A percentile compares a stretch with the other conserved stretches of the same genome.
Evolutionary conservation across 2,329 filamentous ascomycete genomes (phyloP).

Genomic region (Clarireedia homoeocarpa): DNA sequence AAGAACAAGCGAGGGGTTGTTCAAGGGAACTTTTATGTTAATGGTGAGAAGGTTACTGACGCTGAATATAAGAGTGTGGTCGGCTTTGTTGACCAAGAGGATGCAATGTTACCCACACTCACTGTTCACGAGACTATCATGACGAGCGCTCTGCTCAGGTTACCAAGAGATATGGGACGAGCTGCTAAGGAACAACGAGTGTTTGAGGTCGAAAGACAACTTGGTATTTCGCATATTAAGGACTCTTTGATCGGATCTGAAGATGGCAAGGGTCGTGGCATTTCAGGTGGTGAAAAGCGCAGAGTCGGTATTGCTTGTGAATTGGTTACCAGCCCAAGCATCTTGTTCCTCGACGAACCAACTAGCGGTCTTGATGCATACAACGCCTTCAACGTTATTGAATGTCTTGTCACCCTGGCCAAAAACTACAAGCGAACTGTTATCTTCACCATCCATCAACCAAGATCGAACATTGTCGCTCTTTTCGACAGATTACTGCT

Average conservation of each 20-base stretch:
- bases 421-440: slow-evolving; percentile 97
- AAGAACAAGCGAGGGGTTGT: slow-evolving; percentile 89
- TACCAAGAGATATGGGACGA: slow-evolving; percentile 87
- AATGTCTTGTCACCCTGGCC: slow-evolving; percentile 88
- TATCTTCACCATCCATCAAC: slow-evolving; percentile 97
- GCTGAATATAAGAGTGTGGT: slow-evolving; percentile 84
- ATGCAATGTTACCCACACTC: slow-evolving; percentile 90
- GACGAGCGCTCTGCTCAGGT: slow-evolving; percentile 81
- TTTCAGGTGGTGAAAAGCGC: slow-evolving; percentile 94
- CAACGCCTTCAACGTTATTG: slow-evolving; percentile 97
- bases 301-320: slow-evolving; percentile 96
- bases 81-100: slow-evolving; percentile 96
- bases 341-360: slow-evolving; percentile 93
- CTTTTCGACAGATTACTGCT: slow-evolving; percentile 92
- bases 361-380: slow-evolving; percentile 93
- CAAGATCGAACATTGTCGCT: slow-evolving; percentile 94
- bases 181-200: slow-evolving; percentile 86
- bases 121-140: slow-evolving; percentile 98
- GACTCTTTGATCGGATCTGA: slow-evolving; percentile 95
- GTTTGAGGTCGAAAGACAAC: slow-evolving; percentile 87
- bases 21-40: slow-evolving; percentile 80
- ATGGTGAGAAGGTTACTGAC: slow-evolving; percentile 82
- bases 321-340: slow-evolving; percentile 92
- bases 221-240: slow-evolving; percentile 89
- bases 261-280: slow-evolving; percentile 87